Conservation (phyloP, 768 basidiomycete species). For the Panellus pusillus region DNA sequence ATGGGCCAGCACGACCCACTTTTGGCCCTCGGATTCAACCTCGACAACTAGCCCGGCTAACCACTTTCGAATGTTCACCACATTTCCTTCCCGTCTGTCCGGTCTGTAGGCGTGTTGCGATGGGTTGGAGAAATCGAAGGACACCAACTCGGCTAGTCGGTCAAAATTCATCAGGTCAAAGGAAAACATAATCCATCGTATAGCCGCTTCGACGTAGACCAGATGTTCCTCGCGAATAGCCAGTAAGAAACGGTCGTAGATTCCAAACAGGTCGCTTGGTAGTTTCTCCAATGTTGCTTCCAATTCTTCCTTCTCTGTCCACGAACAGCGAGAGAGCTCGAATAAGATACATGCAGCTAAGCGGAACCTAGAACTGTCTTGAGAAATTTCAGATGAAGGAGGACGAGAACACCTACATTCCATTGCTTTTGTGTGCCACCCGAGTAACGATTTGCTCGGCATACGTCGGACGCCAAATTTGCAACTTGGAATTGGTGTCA, state of each 20-base stretch:
- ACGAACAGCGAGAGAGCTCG: not conserved
- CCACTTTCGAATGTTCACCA: not conserved
- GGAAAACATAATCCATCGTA: not conserved
- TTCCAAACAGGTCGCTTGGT: not conserved
- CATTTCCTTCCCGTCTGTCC: not conserved
- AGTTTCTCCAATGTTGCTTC: not conserved
- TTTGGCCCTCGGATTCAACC: not conserved
- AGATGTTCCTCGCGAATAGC: not conserved
- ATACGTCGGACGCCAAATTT: not conserved
- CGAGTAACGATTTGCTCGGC: not conserved
- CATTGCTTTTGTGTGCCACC: not conserved
- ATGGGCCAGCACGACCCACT: not conserved
- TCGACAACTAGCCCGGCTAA: not conserved
- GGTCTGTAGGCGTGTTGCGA: not conserved
- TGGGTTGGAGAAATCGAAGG: slow-evolving; percentile 1
- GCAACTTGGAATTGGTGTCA: not conserved
- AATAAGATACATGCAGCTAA: not conserved
- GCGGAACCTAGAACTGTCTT: not conserved
- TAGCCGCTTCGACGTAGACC: not conserved
- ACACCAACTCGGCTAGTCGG: not conserved
- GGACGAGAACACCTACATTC: not conserved
- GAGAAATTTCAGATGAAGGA: too few species aligned
- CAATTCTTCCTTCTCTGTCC: not conserved
- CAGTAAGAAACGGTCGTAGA: not conserved
- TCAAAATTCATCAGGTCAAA: not conserved